These are phyloP conservation scores for Bruguiera parviflora DNA, from an alignment of 345 rosid species.

Conservation along the genomic window DNA sequence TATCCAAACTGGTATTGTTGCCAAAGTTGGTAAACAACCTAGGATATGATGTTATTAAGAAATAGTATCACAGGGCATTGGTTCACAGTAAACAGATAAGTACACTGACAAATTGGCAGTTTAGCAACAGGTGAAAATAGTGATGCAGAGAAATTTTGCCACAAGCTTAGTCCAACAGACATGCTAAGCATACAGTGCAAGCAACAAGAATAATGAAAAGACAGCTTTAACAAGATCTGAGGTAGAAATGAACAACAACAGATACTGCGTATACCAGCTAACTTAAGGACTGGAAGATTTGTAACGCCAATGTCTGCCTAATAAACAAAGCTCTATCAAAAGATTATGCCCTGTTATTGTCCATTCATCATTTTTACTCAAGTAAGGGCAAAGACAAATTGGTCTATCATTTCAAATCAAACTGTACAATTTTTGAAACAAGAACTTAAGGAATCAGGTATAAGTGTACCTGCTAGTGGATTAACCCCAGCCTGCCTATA, in stretches of 20 bases:
- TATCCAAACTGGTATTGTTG: conserved; percentile 85
- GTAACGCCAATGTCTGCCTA: no score
- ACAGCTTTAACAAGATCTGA: neutral
- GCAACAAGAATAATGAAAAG: neutral
- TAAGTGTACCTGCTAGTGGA: conserved; percentile 78
- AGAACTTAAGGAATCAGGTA: neutral
- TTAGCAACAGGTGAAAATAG: neutral
- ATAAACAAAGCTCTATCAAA: no score
- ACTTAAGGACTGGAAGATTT: no score
- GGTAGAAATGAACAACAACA: neutral
- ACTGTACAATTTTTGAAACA: neutral
- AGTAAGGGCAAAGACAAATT: no score
- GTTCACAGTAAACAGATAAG: conserved; percentile 4
- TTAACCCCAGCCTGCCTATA: conserved; percentile 95
- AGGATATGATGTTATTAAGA: conserved; percentile 18
- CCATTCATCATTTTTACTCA: neutral
- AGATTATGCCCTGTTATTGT: no score
- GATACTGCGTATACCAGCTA: neutral
- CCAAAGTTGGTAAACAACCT: conserved; percentile 83
- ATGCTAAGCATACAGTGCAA: neutral
- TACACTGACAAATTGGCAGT: neutral
- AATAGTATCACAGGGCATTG: conserved; percentile 15
- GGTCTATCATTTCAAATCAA: no score
- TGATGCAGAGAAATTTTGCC: neutral
- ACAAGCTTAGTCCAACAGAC: neutral